These are phyloP conservation scores for Hypocrella siamensis DNA, from an alignment of 2,329 filamentous ascomycete genomes.

Conservation along the genomic window DNA sequence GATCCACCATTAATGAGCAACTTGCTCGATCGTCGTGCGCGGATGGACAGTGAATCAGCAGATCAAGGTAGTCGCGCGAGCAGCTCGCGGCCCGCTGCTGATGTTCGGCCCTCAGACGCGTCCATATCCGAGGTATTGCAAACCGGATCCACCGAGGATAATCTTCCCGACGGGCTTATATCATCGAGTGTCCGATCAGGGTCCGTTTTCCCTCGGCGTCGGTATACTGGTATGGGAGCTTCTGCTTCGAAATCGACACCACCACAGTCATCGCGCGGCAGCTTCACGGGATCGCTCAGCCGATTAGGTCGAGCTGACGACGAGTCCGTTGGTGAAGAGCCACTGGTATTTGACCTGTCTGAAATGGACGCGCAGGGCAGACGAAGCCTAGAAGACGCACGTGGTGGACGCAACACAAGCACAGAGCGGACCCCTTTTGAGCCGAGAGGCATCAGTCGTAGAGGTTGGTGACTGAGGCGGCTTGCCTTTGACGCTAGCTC, in stretches of 20 bases:
- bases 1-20: conserved; percentile 50
- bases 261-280: conserved; percentile 28
- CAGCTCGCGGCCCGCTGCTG: conserved; percentile 24
- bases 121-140: conserved; percentile 19
- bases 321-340: conserved; percentile 47
- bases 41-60: conserved; percentile 16
- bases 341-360: conserved; percentile 57
- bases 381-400: conserved; percentile 41
- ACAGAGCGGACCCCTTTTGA: conserved; percentile 24
- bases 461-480: conserved; percentile 17
- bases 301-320: conserved; percentile 25
- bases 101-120: conserved; percentile 22
- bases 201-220: conserved; percentile 29
- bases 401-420: conserved; percentile 22
- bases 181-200: conserved; percentile 18
- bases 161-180: conserved; percentile 28
- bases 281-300: conserved; percentile 24
- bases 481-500: background rate
- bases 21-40: conserved; percentile 32
- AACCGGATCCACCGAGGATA: conserved; percentile 28
- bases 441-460: conserved; percentile 17
- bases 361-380: conserved; percentile 47
- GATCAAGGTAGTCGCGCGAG: conserved; percentile 8
- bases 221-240: conserved; percentile 26
- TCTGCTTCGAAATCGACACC: conserved; percentile 20